Evolutionary conservation across 2,329 filamentous ascomycete genomes (phyloP).

Genomic region (Beauveria scarabaeidicola): DNA sequence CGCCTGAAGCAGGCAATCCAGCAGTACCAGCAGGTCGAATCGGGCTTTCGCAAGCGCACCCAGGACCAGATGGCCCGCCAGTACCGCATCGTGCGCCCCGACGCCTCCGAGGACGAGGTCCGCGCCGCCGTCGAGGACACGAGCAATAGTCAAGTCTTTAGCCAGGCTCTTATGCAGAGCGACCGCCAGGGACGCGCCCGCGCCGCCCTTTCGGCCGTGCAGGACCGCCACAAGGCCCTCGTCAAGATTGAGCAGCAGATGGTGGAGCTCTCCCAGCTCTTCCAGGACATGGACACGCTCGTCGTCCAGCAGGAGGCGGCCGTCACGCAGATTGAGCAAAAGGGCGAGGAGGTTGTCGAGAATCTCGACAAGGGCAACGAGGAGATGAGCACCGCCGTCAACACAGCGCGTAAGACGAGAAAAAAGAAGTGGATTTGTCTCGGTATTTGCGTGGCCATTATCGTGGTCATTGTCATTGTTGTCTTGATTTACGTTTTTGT

Average conservation of each 20-base stretch:
- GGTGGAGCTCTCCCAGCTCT: constrained; percentile 76
- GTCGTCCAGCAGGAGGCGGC: constrained; percentile 79
- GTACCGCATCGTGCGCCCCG: constrained; percentile 79
- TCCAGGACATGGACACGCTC: constrained; percentile 80
- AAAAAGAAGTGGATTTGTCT: constrained; percentile 98
- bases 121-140: constrained; percentile 66
- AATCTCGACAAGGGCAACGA: constrained; percentile 80
- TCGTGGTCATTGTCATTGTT: constrained; percentile 43
- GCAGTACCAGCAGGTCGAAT: constrained; percentile 72
- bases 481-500: constrained; percentile 42
- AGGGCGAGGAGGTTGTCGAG: constrained; percentile 75
- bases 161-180: constrained; percentile 74
- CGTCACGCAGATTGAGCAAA: constrained; percentile 73
- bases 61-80: constrained; percentile 81
- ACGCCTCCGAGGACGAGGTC: constrained; percentile 72
- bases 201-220: constrained; percentile 68
- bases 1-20: constrained; percentile 74
- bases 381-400: constrained; percentile 73
- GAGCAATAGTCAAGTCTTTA: constrained; percentile 71
- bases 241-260: constrained; percentile 89
- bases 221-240: constrained; percentile 76
- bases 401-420: constrained; percentile 68
- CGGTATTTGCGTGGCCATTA: constrained; percentile 55
- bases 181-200: constrained; percentile 75
- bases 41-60: constrained; percentile 68